phyloP scores from a whole-genome alignment of 805 yeast genomes.

The Metschnikowia drakensbergensis region DNA sequence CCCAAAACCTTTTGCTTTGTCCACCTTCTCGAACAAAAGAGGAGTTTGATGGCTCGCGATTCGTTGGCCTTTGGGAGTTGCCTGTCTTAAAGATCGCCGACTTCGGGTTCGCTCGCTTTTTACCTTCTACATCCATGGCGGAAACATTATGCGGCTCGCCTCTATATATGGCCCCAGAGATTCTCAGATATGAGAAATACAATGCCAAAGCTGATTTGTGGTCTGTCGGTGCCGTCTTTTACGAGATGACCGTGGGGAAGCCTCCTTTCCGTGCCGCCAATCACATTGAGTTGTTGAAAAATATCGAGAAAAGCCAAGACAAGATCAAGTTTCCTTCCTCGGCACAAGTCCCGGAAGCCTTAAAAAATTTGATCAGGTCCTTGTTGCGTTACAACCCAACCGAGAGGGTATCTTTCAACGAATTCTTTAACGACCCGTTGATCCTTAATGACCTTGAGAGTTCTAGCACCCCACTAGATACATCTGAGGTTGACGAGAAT shows the following conservation, averaged over 20 bases:
- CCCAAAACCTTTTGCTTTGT: constrained; percentile 78
- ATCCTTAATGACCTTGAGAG: constrained; percentile 52
- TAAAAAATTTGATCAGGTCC: constrained; percentile 68
- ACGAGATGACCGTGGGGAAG: constrained; percentile 93
- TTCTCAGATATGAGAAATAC: constrained; percentile 87
- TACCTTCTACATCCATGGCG: constrained; percentile 91
- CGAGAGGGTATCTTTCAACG: constrained; percentile 83
- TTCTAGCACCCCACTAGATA: constrained; percentile 56
- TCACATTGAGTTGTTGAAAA: constrained; percentile 83
- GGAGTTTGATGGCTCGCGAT: constrained; percentile 55
- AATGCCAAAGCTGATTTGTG: constrained; percentile 96
- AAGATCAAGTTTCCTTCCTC: constrained; percentile 70
- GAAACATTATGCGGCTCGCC: constrained; percentile 98
- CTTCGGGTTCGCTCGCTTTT: constrained; percentile 93
- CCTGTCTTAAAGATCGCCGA: constrained; percentile 94
- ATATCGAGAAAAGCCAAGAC: constrained; percentile 80
- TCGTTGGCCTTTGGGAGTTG: constrained; percentile 79
- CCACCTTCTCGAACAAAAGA: constrained; percentile 71
- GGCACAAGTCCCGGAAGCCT: constrained; percentile 58
- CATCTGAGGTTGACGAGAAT: constrained; percentile 69
- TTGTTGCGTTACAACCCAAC: constrained; percentile 80
- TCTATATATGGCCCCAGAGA: constrained; percentile 98
- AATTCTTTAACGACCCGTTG: constrained; percentile 75
- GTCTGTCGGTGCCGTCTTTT: constrained; percentile 96
- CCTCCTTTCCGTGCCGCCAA: constrained; percentile 95